phyloP scores from a whole-genome alignment of 148 eudicot genomes.

The Suaeda aralocaspica region DNA sequence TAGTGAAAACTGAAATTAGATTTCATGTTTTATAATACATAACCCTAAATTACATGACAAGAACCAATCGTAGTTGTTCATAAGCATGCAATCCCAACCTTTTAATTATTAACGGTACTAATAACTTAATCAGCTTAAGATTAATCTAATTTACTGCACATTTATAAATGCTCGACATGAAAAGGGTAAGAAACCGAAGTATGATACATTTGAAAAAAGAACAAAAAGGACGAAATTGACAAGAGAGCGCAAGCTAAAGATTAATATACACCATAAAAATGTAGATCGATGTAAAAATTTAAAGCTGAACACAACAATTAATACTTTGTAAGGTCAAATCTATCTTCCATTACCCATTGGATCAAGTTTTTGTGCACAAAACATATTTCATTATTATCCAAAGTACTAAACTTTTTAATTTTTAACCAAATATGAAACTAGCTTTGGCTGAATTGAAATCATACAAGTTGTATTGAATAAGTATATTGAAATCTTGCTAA shows the following conservation, averaged over 20 bases:
- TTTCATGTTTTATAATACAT: too few relatives aligned
- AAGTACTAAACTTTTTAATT: neutral
- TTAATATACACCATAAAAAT: neutral
- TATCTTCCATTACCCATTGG: constrained; percentile 14
- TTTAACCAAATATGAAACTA: neutral
- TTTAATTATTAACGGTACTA: too few relatives aligned
- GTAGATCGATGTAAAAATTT: neutral
- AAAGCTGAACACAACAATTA: constrained; percentile 21
- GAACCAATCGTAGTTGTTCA: too few relatives aligned
- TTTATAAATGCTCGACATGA: neutral
- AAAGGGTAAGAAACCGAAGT: too few relatives aligned
- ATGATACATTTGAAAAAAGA: neutral
- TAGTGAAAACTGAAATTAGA: too few relatives aligned
- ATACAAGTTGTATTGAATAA: neutral
- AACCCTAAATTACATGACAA: too few relatives aligned
- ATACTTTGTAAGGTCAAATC: constrained; percentile 8
- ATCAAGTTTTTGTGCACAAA: constrained; percentile 13
- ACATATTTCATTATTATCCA: neutral
- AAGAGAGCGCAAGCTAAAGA: constrained; percentile 2
- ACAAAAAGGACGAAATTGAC: constrained; percentile 5
- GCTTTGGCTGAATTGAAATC: neutral
- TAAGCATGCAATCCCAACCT: too few relatives aligned
- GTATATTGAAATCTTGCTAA: too few relatives aligned
- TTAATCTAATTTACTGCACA: neutral
- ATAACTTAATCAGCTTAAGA: too few relatives aligned